Percentiles rank a stretch among this genome's conserved stretches.
Conservation (phyloP, 2,329 filamentous ascomycete species). For the Lasiodiplodia theobromae region DNA sequence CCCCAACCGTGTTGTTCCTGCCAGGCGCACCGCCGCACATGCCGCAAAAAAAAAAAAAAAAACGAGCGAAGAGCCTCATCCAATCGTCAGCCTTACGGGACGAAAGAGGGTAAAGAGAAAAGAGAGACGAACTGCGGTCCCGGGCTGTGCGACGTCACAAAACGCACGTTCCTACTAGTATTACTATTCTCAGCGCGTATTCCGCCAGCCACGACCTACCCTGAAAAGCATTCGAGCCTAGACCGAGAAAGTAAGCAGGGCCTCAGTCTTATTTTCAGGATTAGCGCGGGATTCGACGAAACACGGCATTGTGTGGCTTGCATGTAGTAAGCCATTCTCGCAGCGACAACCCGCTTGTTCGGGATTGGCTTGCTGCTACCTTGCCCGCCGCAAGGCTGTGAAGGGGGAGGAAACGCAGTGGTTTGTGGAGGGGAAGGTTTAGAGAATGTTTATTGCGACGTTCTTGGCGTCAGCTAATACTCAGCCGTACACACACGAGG, state of each 20-base stretch:
- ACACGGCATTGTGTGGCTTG: too few species aligned
- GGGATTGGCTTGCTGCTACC: too few species aligned
- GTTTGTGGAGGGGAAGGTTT: too few species aligned
- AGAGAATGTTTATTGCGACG: background rate
- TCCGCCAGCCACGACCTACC: background rate
- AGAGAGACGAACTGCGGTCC: background rate
- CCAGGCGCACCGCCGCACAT: background rate
- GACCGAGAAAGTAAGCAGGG: background rate
- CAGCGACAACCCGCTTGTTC: too few species aligned
- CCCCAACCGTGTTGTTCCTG: background rate
- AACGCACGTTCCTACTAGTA: background rate
- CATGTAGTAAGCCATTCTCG: too few species aligned
- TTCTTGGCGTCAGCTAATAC: background rate
- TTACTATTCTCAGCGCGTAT: background rate
- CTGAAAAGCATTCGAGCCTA: background rate
- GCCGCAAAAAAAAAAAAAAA: background rate
- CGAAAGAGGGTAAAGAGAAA: background rate
- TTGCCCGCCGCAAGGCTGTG: too few species aligned
- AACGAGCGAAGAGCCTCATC: background rate
- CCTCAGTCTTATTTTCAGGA: background rate
- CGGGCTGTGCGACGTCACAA: background rate
- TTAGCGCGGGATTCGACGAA: background rate
- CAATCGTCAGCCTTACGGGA: background rate
- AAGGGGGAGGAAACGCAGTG: too few species aligned
- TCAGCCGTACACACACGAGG: background rate